Base-by-base conservation (phyloP, 139 green algal genomes). In the Bryopsis sp. region DNA sequence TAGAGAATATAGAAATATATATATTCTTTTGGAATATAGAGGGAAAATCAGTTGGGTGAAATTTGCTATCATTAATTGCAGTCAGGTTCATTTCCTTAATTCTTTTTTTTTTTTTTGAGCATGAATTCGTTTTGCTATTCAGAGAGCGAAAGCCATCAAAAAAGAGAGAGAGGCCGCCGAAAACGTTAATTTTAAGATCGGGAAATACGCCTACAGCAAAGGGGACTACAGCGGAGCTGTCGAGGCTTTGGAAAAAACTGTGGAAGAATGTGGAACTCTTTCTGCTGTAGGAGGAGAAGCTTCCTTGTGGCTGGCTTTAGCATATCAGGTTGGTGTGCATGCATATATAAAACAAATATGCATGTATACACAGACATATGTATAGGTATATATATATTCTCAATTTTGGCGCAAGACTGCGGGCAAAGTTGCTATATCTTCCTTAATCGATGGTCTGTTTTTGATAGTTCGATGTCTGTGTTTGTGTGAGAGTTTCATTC, bases 291-390 rank as follows among this genome's bases (percentile, higher is more conserved):
- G 85, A 5, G 89, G 89, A 0, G 89, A 96, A 64, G 84, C 86
- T 1, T 81, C 90, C 72, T 61, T 95, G 34, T 96, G 89, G 89
- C 80, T 95, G 43, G 89, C 85, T 0, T 81, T 96, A 19, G 79
- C 83, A n/a, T 92, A 95, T 59, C 82, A 92, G 82, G 86, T 85
- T 47, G 43, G 15, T 54, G 43, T 19, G 15, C 43, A 26, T 54
- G 43, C 43, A 54, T 54, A 11, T 54, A 26, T 19, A 33, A 35
- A 11, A 15, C 57, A 64, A 33, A 8, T 35, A 15, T 35, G 29
- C 8, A 28, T 35, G 19, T 26, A 64, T 35, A 15, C 57, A 28
- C 8, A 64, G 24, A 64, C n/a, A n/a, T n/a, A n/a, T n/a, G n/a
- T n/a, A n/a, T n/a, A n/a, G n/a, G n/a, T n/a, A n/a, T n/a, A n/a